Conservation (phyloP, 805 yeast species). For the Nakazawaea ishiwadae region DNA sequence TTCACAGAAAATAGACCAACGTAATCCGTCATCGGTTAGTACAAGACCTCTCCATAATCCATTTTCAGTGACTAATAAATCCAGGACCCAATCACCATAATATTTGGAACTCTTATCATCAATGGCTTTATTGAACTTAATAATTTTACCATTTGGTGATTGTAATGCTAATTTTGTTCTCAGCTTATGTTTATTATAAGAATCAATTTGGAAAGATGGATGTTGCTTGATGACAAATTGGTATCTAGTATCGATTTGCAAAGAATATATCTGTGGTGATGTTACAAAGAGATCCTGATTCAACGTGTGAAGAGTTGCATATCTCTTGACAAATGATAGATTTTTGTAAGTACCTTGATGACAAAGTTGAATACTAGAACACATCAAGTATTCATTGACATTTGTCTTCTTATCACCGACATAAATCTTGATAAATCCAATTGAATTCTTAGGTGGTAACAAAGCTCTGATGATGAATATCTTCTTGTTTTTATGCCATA, state of each 20-base stretch:
- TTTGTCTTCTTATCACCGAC: constrained; percentile 58
- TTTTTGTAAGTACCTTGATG: constrained; percentile 65
- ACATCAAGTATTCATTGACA: constrained; percentile 43
- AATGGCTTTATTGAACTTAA: constrained; percentile 43
- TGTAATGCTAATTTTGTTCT: constrained; percentile 65
- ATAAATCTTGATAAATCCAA: constrained; percentile 73
- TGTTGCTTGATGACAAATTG: constrained; percentile 61
- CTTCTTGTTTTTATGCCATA: constrained; percentile 62
- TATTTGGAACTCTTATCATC: constrained; percentile 37
- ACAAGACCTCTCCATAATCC: constrained; percentile 87
- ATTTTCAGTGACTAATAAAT: constrained; percentile 57
- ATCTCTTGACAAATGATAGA: constrained; percentile 64
- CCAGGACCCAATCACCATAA: constrained; percentile 55
- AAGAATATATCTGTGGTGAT: constrained; percentile 74
- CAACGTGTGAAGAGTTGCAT: constrained; percentile 65
- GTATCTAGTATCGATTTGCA: constrained; percentile 55
- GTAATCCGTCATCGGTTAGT: constrained; percentile 66
- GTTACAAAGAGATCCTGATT: constrained; percentile 74
- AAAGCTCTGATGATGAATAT: constrained; percentile 76
- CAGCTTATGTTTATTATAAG: constrained; percentile 19
- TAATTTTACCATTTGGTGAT: constrained; percentile 79
- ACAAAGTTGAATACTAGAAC: constrained; percentile 59
- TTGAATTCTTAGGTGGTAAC: constrained; percentile 61
- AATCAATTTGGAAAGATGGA: constrained; percentile 35
- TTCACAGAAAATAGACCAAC: constrained; percentile 89